These are phyloP conservation scores for Echium plantagineum DNA, from an alignment of 257 asterid species.

Conservation along the genomic window DNA sequence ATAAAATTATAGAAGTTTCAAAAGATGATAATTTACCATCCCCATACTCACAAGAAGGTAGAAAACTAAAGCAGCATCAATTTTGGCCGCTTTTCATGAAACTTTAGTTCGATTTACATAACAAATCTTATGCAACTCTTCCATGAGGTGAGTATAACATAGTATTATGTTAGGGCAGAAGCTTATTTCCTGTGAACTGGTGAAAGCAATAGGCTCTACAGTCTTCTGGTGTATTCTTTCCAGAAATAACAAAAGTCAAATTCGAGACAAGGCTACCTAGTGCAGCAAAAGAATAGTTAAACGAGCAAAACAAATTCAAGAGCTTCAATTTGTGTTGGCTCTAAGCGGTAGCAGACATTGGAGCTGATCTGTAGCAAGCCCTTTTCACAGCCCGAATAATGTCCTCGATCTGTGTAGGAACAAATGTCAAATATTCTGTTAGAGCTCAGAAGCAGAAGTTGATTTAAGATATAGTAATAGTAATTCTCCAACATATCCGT, in stretches of 20 bases:
- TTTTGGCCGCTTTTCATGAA: neutral
- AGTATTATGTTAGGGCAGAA: neutral
- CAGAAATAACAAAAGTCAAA: neutral
- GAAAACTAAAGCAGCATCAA: neutral
- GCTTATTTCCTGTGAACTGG: neutral
- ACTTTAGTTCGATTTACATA: neutral
- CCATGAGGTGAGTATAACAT: too few relatives aligned
- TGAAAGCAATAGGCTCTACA: neutral
- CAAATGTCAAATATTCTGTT: neutral
- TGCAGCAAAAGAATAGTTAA: neutral
- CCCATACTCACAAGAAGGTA: neutral
- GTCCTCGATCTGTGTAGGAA: conserved; percentile 1
- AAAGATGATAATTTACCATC: neutral
- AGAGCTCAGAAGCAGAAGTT: neutral
- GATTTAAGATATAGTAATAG: neutral
- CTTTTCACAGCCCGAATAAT: conserved; percentile 3
- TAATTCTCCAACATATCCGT: too few relatives aligned
- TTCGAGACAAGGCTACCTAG: neutral
- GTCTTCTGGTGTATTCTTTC: neutral
- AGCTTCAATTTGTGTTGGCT: neutral
- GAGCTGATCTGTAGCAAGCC: conserved; percentile 4
- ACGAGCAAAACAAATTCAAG: neutral
- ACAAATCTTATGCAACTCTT: neutral
- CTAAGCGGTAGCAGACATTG: conserved; percentile 5
- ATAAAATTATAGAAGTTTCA: too few relatives aligned